Evolutionary conservation across 192 early-diverging fungal genomes (phyloP), one percentile per base, ranked within the genome.

Genomic region (Neocallimastix lanati): DNA sequence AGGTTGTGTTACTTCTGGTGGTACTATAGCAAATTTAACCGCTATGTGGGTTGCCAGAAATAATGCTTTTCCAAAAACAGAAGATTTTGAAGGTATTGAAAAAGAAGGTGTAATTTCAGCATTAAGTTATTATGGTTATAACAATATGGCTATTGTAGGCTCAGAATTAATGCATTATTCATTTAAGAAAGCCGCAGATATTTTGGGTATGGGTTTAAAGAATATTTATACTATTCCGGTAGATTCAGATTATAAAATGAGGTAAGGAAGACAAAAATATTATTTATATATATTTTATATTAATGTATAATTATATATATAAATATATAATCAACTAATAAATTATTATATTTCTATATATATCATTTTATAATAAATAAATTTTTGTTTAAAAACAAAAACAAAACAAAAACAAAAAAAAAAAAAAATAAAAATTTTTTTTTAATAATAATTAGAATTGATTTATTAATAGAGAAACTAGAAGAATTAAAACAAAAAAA

Each of bases 41-140:
- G 88, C 87, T 35, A 86, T 89, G 84, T 89, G 88, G 88, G 82
- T 82, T n/a, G 88, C 88, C 77, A 77, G 88, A 78, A 89, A 89
- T 77, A 80, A 79, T 35, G 87, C 86, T 13, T 76, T 89, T 6
- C 78, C 85, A 1, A 37, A 83, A 13, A 12, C 80, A 12, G 85
- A 76, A 35, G 81, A 18, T 50, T 79, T 11, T 40, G 37, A 58
- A 25, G 88, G 88, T 21, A 85, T 89, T 21, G 86, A 87, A 29
- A 89, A 86, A 80, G 86, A 83, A 40, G 88, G 88, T 27, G 67
- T 89, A 4, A 84, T 84, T 77, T 76, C 76, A 21, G 86, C 83
- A 28, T 78, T 89, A 80, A 78, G 76, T 30, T 78, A 83, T 28
- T 85, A 88, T 79, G 87, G 87, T 21, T 88, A 88, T 79, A 82